Evolutionary conservation across 164 flowering plant species (phyloP).

Genomic region (Pachysandra terminalis): DNA sequence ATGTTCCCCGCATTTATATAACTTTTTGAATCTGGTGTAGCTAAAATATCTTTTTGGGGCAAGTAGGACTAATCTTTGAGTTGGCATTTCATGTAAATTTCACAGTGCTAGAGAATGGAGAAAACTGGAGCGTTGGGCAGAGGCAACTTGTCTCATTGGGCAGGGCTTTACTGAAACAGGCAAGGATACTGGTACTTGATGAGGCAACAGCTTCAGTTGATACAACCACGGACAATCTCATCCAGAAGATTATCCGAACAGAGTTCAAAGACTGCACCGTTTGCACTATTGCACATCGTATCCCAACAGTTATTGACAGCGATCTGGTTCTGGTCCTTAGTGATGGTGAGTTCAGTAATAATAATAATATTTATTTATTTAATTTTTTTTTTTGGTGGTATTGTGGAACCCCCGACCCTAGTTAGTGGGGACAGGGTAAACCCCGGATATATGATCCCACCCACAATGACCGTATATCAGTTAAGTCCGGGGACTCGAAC

Average conservation of each 20-base stretch:
- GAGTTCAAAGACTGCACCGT: constrained; percentile 91
- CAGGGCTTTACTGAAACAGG: constrained; percentile 87
- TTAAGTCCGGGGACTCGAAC: no score
- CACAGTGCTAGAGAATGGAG: constrained; percentile 94
- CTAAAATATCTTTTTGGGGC: background rate
- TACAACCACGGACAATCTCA: constrained; percentile 91
- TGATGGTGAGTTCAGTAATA: constrained; percentile 58
- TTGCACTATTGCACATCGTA: constrained; percentile 97
- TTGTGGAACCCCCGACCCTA: no score
- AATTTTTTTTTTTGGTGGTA: no score
- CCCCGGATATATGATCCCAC: no score
- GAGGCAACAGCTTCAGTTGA: constrained; percentile 99
- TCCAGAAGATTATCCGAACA: constrained; percentile 84
- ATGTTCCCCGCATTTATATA: constrained; percentile 3
- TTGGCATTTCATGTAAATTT: constrained; percentile 4
- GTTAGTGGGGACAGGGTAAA: no score
- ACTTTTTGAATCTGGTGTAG: background rate
- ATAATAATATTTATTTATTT: no score
- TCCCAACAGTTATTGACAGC: constrained; percentile 94
- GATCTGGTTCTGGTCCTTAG: constrained; percentile 96
- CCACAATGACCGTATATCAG: no score
- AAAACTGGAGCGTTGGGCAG: constrained; percentile 99
- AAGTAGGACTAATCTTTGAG: background rate
- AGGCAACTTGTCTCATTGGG: constrained; percentile 94
- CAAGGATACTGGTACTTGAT: constrained; percentile 87